Evolutionary conservation across 2,329 filamentous ascomycete genomes (phyloP), one percentile per base, ranked within the genome.

Genomic region (Trichoderma koningiopsis): DNA sequence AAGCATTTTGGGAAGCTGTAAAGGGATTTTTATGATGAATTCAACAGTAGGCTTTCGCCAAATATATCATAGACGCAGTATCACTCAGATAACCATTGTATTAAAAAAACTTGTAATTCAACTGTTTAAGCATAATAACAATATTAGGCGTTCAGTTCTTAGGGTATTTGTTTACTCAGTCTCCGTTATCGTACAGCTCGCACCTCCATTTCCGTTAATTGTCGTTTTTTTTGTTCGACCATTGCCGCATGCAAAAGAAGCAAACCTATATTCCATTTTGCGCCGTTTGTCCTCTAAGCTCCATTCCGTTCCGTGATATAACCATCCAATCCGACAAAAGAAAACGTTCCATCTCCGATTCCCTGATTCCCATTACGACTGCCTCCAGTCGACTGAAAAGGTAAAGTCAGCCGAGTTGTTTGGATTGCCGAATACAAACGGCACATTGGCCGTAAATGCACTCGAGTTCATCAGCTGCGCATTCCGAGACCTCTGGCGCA

Each of bases 1-100:
- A 83, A 68, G 88, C 85, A 4, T 94, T 94, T 77, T 90, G 90
- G 76, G 81, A 85, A 33, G 87, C 87, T 57, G 82, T 95, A 2
- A 81, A 83, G 53, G 81, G 78, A 10, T 92, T 92, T 72, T 73
- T 92, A 70, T 86, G 73, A 27, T 19, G 31, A n/a, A 16, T 2
- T 22, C 19, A 5, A 24, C 4, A 47, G 27, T 55, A 27, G 5
- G 19, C 40, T 49, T 56, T 16, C n/a, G 27, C 35, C 27, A 27
- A 1, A 35, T 27, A 14, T 14, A 27, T 14, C 7, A 19, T 43
- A 43, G 27, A 27, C 22, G 1, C 29, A 11, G 35, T 0, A 29
- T n/a, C 27, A 22, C 0, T 13, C 22, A 33, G 31, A 11, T 43
- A 47, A 55, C 24, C 16, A 1, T 4, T 19, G 16, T 43, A 19